Evolutionary conservation across 352 stramenopile species (phyloP).

Genomic region (Globisporangium megalacanthum): DNA sequence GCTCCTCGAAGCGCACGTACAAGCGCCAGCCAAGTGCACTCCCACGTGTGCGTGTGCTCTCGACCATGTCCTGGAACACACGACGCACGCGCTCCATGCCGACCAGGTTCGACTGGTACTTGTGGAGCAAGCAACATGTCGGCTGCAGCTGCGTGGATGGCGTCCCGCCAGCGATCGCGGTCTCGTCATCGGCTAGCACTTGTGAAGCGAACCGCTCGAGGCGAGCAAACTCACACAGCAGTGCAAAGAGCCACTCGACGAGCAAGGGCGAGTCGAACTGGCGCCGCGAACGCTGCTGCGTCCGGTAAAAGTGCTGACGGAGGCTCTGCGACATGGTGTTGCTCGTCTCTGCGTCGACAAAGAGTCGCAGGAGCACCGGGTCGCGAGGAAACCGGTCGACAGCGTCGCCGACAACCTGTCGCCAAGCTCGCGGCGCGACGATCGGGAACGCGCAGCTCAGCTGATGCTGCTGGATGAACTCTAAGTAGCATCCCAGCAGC

Average conservation of each 20-base stretch:
- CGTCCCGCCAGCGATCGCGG: not conserved
- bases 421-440: slow-evolving; percentile 53
- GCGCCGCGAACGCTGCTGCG: slow-evolving; percentile 37
- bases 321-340: slow-evolving; percentile 71
- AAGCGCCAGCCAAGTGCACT: slow-evolving; percentile 62
- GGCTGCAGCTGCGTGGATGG: not conserved
- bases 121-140: slow-evolving; percentile 65
- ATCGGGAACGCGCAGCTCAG: slow-evolving; percentile 19
- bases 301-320: slow-evolving; percentile 46
- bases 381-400: slow-evolving; percentile 39
- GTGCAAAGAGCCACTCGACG: slow-evolving; percentile 69
- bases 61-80: slow-evolving; percentile 65
- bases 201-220: slow-evolving; percentile 25
- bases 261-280: slow-evolving; percentile 59
- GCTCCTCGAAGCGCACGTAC: slow-evolving; percentile 75
- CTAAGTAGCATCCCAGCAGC: slow-evolving; percentile 39
- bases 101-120: slow-evolving; percentile 51
- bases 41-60: slow-evolving; percentile 38
- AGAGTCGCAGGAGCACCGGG: slow-evolving; percentile 55
- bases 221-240: slow-evolving; percentile 60
- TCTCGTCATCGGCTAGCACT: not conserved
- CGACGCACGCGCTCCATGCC: slow-evolving; percentile 48
- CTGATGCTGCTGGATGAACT: slow-evolving; percentile 61
- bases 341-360: slow-evolving; percentile 63
- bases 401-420: slow-evolving; percentile 25